Evolutionary conservation across 2,329 filamentous ascomycete genomes (phyloP).

Genomic region (Aphanoascus verrucosus): DNA sequence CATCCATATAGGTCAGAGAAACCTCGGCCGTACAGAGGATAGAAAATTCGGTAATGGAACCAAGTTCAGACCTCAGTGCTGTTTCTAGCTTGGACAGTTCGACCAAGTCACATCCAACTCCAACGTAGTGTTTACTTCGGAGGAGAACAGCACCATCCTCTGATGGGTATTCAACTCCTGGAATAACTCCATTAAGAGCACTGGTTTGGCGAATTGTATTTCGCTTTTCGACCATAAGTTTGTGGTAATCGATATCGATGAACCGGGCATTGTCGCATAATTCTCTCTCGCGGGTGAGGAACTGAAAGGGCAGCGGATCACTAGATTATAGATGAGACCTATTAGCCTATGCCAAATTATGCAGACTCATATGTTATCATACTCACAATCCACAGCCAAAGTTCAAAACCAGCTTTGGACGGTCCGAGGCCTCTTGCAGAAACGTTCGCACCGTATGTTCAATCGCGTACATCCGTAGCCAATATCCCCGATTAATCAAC

Average conservation of each 20-base stretch:
- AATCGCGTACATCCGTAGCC: constrained; percentile 72
- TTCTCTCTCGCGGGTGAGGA: constrained; percentile 54
- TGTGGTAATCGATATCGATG: constrained; percentile 76
- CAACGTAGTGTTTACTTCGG: constrained; percentile 60
- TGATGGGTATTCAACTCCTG: constrained; percentile 30
- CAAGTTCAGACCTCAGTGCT: constrained; percentile 49
- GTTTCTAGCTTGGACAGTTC: constrained; percentile 52
- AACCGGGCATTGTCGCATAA: constrained; percentile 54
- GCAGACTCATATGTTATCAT: constrained; percentile 10
- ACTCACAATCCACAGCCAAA: constrained; percentile 82
- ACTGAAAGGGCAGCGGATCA: constrained; percentile 79
- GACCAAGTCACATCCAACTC: constrained; percentile 70
- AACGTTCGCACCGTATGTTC: constrained; percentile 66
- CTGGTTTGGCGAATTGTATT: constrained; percentile 54
- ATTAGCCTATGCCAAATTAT: constrained; percentile 3
- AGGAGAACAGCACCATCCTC: constrained; percentile 41
- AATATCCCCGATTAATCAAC: constrained; percentile 81
- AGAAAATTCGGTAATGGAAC: constrained; percentile 44
- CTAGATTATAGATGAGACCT: constrained; percentile 37
- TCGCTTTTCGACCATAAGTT: constrained; percentile 65
- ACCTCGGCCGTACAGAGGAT: constrained; percentile 82
- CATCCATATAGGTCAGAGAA: constrained; percentile 82
- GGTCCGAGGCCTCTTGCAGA: constrained; percentile 46
- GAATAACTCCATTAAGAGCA: constrained; percentile 47
- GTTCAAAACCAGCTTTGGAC: constrained; percentile 65